These are phyloP conservation scores for Cucumis sativus DNA, from an alignment of 306 rosid species.

Conservation along the genomic window DNA sequence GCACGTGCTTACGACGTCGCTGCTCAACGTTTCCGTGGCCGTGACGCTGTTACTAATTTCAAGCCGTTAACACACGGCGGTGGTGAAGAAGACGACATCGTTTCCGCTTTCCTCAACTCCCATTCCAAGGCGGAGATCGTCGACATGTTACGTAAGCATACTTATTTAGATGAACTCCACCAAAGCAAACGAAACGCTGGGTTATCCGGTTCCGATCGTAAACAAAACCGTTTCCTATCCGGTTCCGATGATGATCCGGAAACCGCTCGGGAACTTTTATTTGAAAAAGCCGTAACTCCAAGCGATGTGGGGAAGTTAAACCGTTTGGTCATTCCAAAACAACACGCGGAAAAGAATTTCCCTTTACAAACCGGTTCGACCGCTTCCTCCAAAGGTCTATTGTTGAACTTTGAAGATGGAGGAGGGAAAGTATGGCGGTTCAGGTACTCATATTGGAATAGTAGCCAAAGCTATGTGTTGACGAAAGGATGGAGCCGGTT, in stretches of 20 bases:
- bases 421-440: constrained; percentile 98
- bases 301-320: constrained; percentile 93
- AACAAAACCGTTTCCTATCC: neutral
- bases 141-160: constrained; percentile 94
- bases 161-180: constrained; percentile 70
- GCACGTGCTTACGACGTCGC: constrained; percentile 86
- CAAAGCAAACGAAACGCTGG: constrained; percentile 64
- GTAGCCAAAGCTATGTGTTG: constrained; percentile 89
- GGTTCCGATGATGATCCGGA: constrained; percentile 13
- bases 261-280: constrained; percentile 50
- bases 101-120: constrained; percentile 42
- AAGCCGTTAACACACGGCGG: constrained; percentile 21
- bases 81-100: constrained; percentile 30
- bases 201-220: constrained; percentile 2
- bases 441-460: constrained; percentile 92
- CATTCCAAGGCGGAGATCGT: constrained; percentile 90
- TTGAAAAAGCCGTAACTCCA: constrained; percentile 85
- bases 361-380: constrained; percentile 36
- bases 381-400: constrained; percentile 37
- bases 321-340: constrained; percentile 84
- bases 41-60: constrained; percentile 84
- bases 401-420: constrained; percentile 69
- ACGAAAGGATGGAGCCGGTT: constrained; percentile 99
- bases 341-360: constrained; percentile 92
- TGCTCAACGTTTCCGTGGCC: constrained; percentile 81